phyloP scores from a whole-genome alignment of 805 yeast species.

The Starmerella stigmatis region DNA sequence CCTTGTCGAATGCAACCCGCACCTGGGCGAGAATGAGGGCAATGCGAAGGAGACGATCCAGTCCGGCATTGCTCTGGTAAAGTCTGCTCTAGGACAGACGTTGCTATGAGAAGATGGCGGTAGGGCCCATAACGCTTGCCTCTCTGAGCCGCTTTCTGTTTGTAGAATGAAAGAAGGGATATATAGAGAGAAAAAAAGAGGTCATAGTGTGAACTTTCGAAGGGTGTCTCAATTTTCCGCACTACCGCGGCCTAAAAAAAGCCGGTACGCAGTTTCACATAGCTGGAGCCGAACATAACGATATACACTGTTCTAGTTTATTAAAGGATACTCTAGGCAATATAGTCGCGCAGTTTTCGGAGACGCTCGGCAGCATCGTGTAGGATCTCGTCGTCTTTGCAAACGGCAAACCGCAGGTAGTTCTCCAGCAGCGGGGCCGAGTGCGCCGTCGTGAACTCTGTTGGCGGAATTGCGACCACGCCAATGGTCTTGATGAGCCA shows the following conservation, averaged over 20 bases:
- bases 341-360: conserved; percentile 55
- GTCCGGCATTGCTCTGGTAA: conserved; percentile 81
- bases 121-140: no score
- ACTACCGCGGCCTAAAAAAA: no score
- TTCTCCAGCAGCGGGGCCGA: conserved; percentile 71
- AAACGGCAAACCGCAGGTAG: conserved; percentile 85
- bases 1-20: conserved; percentile 88
- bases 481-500: conserved; percentile 91
- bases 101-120: conserved; percentile 38
- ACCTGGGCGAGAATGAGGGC: conserved; percentile 62
- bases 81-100: conserved; percentile 93
- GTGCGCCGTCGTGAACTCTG: conserved; percentile 73
- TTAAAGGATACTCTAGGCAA: no score
- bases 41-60: conserved; percentile 77
- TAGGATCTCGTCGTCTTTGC: conserved; percentile 77
- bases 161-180: no score
- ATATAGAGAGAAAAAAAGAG: no score
- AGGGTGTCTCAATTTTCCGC: no score
- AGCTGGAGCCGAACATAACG: no score
- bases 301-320: no score
- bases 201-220: no score
- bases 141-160: no score
- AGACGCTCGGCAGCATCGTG: conserved; percentile 74
- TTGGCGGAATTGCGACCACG: conserved; percentile 93
- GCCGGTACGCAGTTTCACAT: not conserved